Evolutionary conservation across 129 eudicot species (phyloP).

Genomic region (Escallonia rubra): DNA sequence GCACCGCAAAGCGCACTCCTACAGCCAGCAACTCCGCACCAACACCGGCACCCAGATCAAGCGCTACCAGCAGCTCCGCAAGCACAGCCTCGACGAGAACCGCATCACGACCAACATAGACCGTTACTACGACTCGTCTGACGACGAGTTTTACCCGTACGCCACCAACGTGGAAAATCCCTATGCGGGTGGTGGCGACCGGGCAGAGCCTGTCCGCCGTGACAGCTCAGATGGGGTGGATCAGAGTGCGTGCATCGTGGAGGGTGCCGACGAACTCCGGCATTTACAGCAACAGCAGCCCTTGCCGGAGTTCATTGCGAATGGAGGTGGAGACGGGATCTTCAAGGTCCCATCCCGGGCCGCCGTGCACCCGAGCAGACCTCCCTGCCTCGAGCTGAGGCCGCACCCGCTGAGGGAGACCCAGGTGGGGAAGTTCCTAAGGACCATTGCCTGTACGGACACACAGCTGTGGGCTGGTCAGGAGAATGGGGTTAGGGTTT

Average conservation of each 20-base stretch:
- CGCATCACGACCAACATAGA: slow-evolving; percentile 19
- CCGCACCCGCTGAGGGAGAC: slow-evolving; percentile 96
- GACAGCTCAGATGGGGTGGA: background rate
- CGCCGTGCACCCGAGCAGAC: slow-evolving; percentile 81
- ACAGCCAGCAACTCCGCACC: slow-evolving; percentile 66
- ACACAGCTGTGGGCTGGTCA: slow-evolving; percentile 95
- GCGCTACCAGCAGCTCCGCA: slow-evolving; percentile 44
- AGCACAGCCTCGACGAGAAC: slow-evolving; percentile 80
- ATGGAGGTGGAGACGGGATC: slow-evolving; percentile 57
- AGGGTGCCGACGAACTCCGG: background rate
- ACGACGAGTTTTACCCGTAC: slow-evolving; percentile 40
- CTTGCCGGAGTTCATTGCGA: slow-evolving; percentile 58
- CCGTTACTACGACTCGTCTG: slow-evolving; percentile 22
- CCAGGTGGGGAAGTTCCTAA: slow-evolving; percentile 75
- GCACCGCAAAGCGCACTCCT: slow-evolving; percentile 38
- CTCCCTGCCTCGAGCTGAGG: slow-evolving; percentile 77
- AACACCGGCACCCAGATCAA: slow-evolving; percentile 58
- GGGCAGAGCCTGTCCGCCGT: background rate
- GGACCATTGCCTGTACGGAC: slow-evolving; percentile 78
- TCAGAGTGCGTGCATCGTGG: background rate
- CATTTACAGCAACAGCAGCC: slow-evolving; percentile 10
- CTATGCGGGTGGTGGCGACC: background rate
- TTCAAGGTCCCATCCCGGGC: slow-evolving; percentile 71
- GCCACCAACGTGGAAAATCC: slow-evolving; percentile 10
- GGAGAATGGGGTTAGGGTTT: slow-evolving; percentile 90